A percentile compares a stretch with the other conserved stretches of the same genome.
Evolutionary conservation across 495 filamentous ascomycete species (phyloP).

Genomic region (Aspergillus incahuasiensis): DNA sequence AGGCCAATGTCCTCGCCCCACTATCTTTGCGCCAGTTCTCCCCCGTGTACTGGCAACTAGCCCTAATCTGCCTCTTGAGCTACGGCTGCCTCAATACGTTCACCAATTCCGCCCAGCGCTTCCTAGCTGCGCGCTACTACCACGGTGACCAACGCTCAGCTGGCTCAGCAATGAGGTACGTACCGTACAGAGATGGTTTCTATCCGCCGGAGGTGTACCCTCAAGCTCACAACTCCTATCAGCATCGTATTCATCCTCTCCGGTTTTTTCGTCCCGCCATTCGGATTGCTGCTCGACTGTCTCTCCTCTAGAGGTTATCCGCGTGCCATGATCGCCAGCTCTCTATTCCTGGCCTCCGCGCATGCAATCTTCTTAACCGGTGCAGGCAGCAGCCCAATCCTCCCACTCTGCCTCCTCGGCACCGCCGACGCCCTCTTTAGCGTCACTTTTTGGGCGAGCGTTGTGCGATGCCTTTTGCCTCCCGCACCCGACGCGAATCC

Average conservation of each 20-base stretch:
- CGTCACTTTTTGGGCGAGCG: slow-evolving; percentile 1
- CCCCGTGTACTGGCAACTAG: slow-evolving; percentile 1
- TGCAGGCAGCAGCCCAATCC: not conserved
- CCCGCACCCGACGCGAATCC: not conserved
- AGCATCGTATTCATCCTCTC: slow-evolving; percentile 3
- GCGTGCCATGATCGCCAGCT: not conserved
- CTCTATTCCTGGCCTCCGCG: not conserved
- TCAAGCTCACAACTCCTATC: not conserved
- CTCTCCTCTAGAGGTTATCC: not conserved
- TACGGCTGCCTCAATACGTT: slow-evolving; percentile 4
- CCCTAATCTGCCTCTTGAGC: not conserved
- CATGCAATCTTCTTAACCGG: not conserved
- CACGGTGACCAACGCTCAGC: not conserved
- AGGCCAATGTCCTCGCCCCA: not conserved
- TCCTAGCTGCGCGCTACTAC: slow-evolving; percentile 2
- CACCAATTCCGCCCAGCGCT: slow-evolving; percentile 8
- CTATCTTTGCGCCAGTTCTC: not conserved
- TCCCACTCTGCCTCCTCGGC: not conserved
- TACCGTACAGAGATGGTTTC: no score
- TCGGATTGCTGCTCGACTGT: not conserved
- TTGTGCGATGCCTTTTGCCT: not conserved
- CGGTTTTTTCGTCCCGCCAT: not conserved
- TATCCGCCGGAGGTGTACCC: not conserved
- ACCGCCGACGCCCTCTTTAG: not conserved
- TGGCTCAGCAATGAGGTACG: not conserved